Conservation (phyloP, 139 green algal genomes). For the Asterochloris sp. region DNA sequence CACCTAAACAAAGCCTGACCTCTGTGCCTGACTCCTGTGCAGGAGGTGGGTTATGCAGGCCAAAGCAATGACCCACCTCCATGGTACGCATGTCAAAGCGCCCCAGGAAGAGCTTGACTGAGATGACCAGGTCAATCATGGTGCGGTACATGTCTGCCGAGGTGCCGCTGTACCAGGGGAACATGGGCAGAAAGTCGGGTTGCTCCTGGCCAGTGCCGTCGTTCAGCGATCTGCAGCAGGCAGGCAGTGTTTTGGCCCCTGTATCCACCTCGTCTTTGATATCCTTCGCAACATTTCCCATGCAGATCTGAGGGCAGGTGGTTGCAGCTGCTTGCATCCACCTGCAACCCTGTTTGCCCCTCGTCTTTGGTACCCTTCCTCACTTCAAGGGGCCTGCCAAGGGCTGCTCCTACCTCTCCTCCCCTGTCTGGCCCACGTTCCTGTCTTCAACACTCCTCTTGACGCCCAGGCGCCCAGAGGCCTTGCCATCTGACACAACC, state of each 20-base stretch:
- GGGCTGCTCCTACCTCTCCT: neutral
- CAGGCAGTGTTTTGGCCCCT: neutral
- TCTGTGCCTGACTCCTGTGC: too few relatives aligned
- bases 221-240: neutral
- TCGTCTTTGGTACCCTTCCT: too few relatives aligned
- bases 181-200: conserved; percentile 81
- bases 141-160: conserved; percentile 86
- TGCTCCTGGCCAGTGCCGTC: conserved; percentile 14
- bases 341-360: too few relatives aligned
- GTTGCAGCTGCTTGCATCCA: too few relatives aligned
- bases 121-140: conserved; percentile 77
- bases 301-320: too few relatives aligned
- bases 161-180: conserved; percentile 70
- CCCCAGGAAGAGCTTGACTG: conserved; percentile 85
- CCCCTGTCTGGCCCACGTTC: conserved; percentile 5
- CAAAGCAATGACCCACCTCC: conserved; percentile 43
- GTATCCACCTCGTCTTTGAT: too few relatives aligned
- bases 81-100: conserved; percentile 89
- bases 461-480: neutral
- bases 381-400: too few relatives aligned
- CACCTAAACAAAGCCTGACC: too few relatives aligned
- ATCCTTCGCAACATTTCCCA: too few relatives aligned
- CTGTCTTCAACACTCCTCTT: neutral
- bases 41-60: neutral
- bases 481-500: neutral